Conservation (phyloP, 768 basidiomycete species). For the Suillus ampliporus region DNA sequence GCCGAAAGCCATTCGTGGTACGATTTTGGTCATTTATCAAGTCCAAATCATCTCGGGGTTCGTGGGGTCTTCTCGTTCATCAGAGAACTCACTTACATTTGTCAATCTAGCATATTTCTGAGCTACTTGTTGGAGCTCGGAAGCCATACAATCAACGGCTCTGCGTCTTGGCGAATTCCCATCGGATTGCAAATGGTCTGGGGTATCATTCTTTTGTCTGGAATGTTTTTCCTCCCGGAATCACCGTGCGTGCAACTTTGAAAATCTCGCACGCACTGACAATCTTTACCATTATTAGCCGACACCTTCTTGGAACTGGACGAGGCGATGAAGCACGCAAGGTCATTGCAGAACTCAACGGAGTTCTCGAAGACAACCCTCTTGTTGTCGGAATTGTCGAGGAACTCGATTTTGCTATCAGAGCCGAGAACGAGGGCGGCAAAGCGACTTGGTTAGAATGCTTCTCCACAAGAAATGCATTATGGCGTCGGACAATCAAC, state of each 20-base stretch:
- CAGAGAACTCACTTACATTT: not conserved
- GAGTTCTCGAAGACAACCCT: slow-evolving; percentile 60
- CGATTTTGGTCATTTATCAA: slow-evolving; percentile 76
- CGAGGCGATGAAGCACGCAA: slow-evolving; percentile 57
- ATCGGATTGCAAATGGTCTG: slow-evolving; percentile 77
- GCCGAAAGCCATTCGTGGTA: slow-evolving; percentile 75
- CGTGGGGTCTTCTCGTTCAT: slow-evolving; percentile 15
- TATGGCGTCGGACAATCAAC: slow-evolving; percentile 77
- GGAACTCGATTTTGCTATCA: slow-evolving; percentile 69
- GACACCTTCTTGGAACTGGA: slow-evolving; percentile 69
- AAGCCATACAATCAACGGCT: slow-evolving; percentile 56
- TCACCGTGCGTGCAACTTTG: slow-evolving; percentile 59
- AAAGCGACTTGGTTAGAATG: slow-evolving; percentile 82
- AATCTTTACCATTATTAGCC: slow-evolving; percentile 42
- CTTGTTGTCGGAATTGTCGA: slow-evolving; percentile 64
- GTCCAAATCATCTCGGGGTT: slow-evolving; percentile 78
- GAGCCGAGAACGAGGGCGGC: slow-evolving; percentile 78
- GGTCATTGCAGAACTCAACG: slow-evolving; percentile 71
- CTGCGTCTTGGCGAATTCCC: slow-evolving; percentile 76
- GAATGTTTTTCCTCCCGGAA: slow-evolving; percentile 79
- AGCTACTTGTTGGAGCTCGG: slow-evolving; percentile 75
- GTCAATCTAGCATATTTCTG: slow-evolving; percentile 61
- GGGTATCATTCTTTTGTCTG: slow-evolving; percentile 69
- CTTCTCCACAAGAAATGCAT: slow-evolving; percentile 67
- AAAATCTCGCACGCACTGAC: not conserved